Evolutionary conservation across 331 rosid genomes (phyloP).

Genomic region (Malus hybrid): DNA sequence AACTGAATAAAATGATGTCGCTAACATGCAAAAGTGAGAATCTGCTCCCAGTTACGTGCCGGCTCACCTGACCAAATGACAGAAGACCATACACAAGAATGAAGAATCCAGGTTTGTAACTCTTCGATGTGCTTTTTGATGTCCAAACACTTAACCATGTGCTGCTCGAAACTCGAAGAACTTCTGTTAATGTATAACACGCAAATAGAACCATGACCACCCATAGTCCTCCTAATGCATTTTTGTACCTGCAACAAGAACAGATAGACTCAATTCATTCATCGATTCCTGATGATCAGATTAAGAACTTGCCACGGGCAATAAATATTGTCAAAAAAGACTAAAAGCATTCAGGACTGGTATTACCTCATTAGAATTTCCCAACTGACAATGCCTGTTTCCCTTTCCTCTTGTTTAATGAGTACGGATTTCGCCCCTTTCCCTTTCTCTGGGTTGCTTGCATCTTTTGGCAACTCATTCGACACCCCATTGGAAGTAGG

Average conservation of each 20-base stretch:
- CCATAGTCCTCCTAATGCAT: conserved; percentile 82
- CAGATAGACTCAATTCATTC: conserved; percentile 1
- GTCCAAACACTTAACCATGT: conserved; percentile 91
- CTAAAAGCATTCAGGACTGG: background rate
- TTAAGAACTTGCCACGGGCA: background rate
- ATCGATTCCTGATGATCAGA: background rate
- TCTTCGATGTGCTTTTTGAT: conserved; percentile 37
- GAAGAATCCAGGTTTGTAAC: conserved; percentile 53
- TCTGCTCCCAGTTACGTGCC: too few species aligned
- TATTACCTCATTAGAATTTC: conserved; percentile 58
- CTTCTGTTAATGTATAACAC: conserved; percentile 59
- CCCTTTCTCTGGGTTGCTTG: conserved; percentile 37
- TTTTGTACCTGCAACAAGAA: conserved; percentile 48
- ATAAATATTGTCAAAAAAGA: background rate
- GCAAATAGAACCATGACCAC: conserved; percentile 54
- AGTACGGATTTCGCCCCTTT: conserved; percentile 54
- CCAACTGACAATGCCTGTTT: conserved; percentile 82
- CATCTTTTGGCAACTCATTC: conserved; percentile 33
- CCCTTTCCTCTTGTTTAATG: conserved; percentile 82
- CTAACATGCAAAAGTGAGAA: background rate
- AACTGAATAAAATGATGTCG: background rate
- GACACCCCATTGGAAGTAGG: conserved; percentile 25
- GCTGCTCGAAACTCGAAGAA: conserved; percentile 76
- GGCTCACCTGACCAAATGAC: conserved; percentile 73
- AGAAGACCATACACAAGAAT: conserved; percentile 59